Evolutionary conservation across 176 grass and related monocot genomes (phyloP).

Genomic region (Triticum aestivum): IWGSC_CS_RefSeq_v2.1 NC_057810.1:721640435-721640934

Average conservation of each 20-base stretch:
- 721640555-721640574: not conserved
- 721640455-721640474: slow-evolving; percentile 36
- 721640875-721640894: not conserved
- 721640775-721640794: not conserved
- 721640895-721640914: slow-evolving; percentile 22
- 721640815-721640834: not conserved
- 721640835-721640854: slow-evolving; percentile 4
- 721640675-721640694: not conserved
- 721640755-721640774: no score
- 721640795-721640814: not conserved
- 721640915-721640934: slow-evolving; percentile 20
- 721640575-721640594: not conserved
- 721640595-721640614: not conserved
- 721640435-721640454: not conserved
- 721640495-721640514: slow-evolving; percentile 15
- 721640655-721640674: not conserved
- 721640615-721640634: slow-evolving; percentile 3
- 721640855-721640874: slow-evolving; percentile 5
- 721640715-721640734: not conserved
- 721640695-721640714: no score
- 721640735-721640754: not conserved
- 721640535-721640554: slow-evolving; percentile 22
- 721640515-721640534: not conserved
- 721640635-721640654: not conserved
- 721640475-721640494: slow-evolving; percentile 12